phyloP scores from a whole-genome alignment of 305 asterid genomes.

The Solanum hybrid region DNA sequence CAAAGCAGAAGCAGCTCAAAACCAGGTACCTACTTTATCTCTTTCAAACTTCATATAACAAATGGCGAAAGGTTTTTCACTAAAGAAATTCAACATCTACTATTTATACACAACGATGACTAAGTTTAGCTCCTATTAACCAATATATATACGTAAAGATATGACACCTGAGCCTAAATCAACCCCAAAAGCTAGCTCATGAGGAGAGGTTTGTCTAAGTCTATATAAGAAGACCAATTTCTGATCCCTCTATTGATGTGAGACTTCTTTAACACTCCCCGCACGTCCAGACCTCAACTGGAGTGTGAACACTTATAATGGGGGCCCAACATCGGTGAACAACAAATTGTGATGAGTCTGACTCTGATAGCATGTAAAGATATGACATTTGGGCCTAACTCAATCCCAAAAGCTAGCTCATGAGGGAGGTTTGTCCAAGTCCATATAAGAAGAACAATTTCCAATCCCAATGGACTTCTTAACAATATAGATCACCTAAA shows the following conservation, averaged over 20 bases:
- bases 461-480: background rate
- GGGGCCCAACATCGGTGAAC: background rate
- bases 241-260: background rate
- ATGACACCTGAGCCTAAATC: background rate
- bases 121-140: background rate
- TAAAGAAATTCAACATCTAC: background rate
- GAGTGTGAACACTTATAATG: background rate
- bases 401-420: background rate
- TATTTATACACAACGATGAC: background rate
- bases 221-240: background rate
- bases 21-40: slow-evolving; percentile 32
- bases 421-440: background rate
- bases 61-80: background rate
- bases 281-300: background rate
- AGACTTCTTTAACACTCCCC: background rate
- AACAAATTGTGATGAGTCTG: background rate
- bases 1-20: slow-evolving; percentile 76
- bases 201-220: background rate
- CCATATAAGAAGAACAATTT: background rate
- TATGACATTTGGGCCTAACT: background rate
- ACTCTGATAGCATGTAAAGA: background rate
- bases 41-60: background rate
- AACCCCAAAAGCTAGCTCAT: background rate
- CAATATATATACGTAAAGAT: background rate
- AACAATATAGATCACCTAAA: background rate